These are phyloP conservation scores for Ustilago trichophora DNA, from an alignment of 1,284 basidiomycete species.

Conservation along the genomic window DNA sequence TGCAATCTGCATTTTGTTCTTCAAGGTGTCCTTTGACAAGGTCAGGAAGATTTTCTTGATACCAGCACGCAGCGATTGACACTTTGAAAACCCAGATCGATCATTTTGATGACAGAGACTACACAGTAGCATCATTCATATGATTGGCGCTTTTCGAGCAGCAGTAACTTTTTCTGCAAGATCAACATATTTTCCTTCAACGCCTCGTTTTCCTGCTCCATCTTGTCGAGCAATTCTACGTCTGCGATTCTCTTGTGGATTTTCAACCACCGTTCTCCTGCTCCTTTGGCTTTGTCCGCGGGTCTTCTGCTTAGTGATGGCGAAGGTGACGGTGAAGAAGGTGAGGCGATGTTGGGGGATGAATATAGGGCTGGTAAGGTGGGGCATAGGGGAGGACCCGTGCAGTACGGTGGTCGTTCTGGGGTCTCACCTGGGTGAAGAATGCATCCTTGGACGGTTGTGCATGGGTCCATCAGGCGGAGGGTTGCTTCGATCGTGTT, in stretches of 20 bases:
- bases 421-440: background rate
- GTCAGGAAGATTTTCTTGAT: too few species aligned
- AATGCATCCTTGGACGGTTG: slow-evolving; percentile 1
- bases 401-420: background rate
- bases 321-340: background rate
- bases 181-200: background rate
- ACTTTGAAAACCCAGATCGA: too few species aligned
- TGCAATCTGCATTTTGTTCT: too few species aligned
- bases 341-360: background rate
- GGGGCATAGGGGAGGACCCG: slow-evolving; percentile 4
- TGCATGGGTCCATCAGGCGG: slow-evolving; percentile 15
- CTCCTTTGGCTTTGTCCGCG: background rate
- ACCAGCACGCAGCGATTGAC: too few species aligned
- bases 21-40: too few species aligned
- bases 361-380: background rate
- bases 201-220: slow-evolving; percentile 4
- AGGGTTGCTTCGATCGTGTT: background rate
- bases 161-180: too few species aligned
- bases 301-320: too few species aligned
- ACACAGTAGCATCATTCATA: too few species aligned
- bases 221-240: slow-evolving; percentile 3
- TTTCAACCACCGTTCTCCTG: slow-evolving; percentile 9
- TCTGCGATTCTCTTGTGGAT: slow-evolving; percentile 8
- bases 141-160: too few species aligned
- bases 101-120: too few species aligned